Conservation (phyloP, 805 yeast species). For the Candida silvicultrix region DNA sequence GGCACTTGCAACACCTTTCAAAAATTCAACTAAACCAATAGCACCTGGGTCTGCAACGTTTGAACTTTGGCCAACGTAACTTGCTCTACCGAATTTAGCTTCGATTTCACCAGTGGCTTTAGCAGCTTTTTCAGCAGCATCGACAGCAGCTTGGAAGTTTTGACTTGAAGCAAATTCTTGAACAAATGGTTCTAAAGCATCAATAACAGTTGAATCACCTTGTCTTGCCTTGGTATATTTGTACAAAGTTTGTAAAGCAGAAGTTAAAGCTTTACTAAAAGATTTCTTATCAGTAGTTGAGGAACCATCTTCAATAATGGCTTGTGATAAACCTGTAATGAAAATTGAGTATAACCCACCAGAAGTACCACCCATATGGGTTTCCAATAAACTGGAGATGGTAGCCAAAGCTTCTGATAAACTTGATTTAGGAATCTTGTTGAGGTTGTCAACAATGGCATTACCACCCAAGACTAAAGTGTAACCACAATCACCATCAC, state of each 20-base stretch:
- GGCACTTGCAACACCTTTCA: slow-evolving; percentile 29
- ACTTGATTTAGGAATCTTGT: slow-evolving; percentile 31
- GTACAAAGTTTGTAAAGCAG: slow-evolving; percentile 68
- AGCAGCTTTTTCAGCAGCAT: slow-evolving; percentile 72
- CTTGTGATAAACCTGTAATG: slow-evolving; percentile 67
- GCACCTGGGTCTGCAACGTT: slow-evolving; percentile 94
- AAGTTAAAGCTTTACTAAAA: slow-evolving; percentile 41
- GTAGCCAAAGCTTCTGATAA: slow-evolving; percentile 52
- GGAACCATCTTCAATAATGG: slow-evolving; percentile 27
- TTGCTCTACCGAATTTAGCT: slow-evolving; percentile 93
- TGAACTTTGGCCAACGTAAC: slow-evolving; percentile 73
- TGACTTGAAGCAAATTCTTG: slow-evolving; percentile 44
- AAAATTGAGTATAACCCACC: slow-evolving; percentile 90
- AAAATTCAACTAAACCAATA: slow-evolving; percentile 62
- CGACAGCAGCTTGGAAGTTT: slow-evolving; percentile 53
- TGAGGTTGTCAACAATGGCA: slow-evolving; percentile 53
- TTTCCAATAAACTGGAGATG: slow-evolving; percentile 79
- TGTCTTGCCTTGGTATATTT: slow-evolving; percentile 83
- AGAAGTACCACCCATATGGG: slow-evolving; percentile 94
- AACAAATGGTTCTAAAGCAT: slow-evolving; percentile 84
- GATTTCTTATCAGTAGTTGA: slow-evolving; percentile 19
- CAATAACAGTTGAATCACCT: slow-evolving; percentile 87
- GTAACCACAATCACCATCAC: slow-evolving; percentile 97
- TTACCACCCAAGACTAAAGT: slow-evolving; percentile 80
- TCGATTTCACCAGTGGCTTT: slow-evolving; percentile 64